phyloP scores from a whole-genome alignment of 768 basidiomycete species.

The Boletellus ananas region DNA sequence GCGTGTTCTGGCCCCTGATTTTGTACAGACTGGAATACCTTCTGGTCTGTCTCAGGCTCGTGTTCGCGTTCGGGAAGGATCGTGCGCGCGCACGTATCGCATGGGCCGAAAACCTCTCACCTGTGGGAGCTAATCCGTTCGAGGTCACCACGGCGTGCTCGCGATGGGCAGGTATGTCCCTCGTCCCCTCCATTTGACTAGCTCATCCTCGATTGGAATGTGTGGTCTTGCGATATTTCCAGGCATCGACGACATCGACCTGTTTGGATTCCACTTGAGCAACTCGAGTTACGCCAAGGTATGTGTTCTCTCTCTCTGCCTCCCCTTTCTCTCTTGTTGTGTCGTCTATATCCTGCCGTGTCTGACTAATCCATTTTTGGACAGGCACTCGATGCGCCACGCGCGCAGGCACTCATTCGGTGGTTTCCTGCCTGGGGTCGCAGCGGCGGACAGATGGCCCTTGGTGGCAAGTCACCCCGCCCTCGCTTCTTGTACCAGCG shows the following conservation, averaged over 20 bases:
- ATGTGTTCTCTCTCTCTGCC: constrained; percentile 4
- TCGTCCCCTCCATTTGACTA: too few relatives aligned
- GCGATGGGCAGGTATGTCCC: constrained; percentile 50
- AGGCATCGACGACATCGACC: constrained; percentile 70
- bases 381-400: constrained; percentile 43
- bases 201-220: neutral
- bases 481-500: too few relatives aligned
- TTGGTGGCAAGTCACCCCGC: constrained; percentile 37
- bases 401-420: constrained; percentile 45
- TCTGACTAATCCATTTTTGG: too few relatives aligned
- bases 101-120: constrained; percentile 48
- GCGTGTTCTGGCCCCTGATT: constrained; percentile 50
- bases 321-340: rapidly evolving
- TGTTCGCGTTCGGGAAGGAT: constrained; percentile 35
- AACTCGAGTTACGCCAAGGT: constrained; percentile 82
- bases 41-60: constrained; percentile 32
- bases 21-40: constrained; percentile 31
- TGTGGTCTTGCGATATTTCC: neutral
- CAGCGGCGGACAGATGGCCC: constrained; percentile 57
- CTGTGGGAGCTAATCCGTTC: constrained; percentile 58
- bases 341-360: neutral
- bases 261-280: constrained; percentile 66
- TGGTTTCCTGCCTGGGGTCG: constrained; percentile 57
- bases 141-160: constrained; percentile 38
- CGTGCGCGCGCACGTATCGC: constrained; percentile 34